These are phyloP conservation scores for Crithidia bombi DNA, from an alignment of 208 protist species.

Conservation along the genomic window DNA sequence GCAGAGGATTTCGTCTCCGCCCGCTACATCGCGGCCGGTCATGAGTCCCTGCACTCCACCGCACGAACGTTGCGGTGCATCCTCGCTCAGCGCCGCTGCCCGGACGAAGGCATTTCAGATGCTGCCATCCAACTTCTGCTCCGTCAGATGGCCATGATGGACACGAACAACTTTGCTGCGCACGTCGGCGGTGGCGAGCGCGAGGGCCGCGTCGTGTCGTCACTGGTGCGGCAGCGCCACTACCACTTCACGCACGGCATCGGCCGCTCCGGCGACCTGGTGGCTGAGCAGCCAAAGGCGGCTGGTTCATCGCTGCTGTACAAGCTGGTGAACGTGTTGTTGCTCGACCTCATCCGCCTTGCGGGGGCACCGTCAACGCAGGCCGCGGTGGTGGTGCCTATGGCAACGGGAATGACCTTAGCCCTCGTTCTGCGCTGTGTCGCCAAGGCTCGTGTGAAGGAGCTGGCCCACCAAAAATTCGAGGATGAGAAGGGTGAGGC, in stretches of 20 bases:
- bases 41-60: constrained; percentile 49
- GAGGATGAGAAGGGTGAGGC: not conserved
- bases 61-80: constrained; percentile 52
- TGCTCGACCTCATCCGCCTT: constrained; percentile 76
- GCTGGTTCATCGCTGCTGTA: constrained; percentile 96
- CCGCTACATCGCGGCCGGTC: constrained; percentile 56
- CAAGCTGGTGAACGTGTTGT: constrained; percentile 91
- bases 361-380: constrained; percentile 52
- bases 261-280: constrained; percentile 95
- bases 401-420: constrained; percentile 97
- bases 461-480: constrained; percentile 10
- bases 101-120: constrained; percentile 89
- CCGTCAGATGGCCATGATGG: constrained; percentile 94
- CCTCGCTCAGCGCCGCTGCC: constrained; percentile 89
- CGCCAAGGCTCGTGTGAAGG: constrained; percentile 28
- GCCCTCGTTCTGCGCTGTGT: constrained; percentile 80
- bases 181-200: constrained; percentile 97
- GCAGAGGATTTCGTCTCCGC: constrained; percentile 51
- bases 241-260: constrained; percentile 95
- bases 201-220: constrained; percentile 92
- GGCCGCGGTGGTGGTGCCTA: constrained; percentile 90
- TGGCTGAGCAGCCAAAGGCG: constrained; percentile 97
- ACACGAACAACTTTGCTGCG: constrained; percentile 89
- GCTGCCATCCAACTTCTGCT: constrained; percentile 88
- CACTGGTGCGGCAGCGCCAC: constrained; percentile 86